phyloP scores from a whole-genome alignment of 1,284 basidiomycete species.

The Veloporphyrellus conicus region DNA sequence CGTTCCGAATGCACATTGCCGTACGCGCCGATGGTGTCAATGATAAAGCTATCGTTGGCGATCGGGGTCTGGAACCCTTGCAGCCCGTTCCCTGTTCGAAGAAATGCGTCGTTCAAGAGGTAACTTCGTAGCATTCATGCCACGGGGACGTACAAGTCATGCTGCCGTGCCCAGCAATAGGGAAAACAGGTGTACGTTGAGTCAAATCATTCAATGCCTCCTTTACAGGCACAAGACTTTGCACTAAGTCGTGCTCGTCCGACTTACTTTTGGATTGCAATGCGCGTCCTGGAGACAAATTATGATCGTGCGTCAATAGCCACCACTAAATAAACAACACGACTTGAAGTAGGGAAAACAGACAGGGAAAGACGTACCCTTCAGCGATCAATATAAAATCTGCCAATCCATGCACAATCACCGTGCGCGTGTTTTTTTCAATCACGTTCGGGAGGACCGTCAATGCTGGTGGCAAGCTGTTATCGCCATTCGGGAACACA shows the following conservation, averaged over 20 bases:
- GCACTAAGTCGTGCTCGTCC: background rate
- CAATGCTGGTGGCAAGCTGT: conserved; percentile 56
- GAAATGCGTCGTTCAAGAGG: background rate
- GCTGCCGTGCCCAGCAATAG: conserved; percentile 32
- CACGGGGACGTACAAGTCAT: conserved; percentile 57
- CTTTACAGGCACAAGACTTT: too few relatives aligned
- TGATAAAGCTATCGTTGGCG: conserved; percentile 58
- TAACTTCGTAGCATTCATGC: background rate
- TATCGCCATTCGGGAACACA: conserved; percentile 61
- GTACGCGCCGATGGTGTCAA: conserved; percentile 63
- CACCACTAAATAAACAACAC: background rate
- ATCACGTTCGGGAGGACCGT: conserved; percentile 69
- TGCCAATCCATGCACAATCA: conserved; percentile 68
- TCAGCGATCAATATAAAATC: conserved; percentile 71
- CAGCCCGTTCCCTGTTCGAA: conserved; percentile 49
- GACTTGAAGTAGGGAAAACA: too few relatives aligned
- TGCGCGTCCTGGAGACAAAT: conserved; percentile 44
- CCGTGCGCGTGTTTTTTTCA: conserved; percentile 65
- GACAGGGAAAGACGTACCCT: conserved; percentile 43
- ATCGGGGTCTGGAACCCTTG: conserved; percentile 74
- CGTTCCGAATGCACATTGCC: conserved; percentile 64
- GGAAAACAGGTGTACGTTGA: background rate
- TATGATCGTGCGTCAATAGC: background rate
- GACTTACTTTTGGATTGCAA: conserved; percentile 64
- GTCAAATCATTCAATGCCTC: background rate